Base-by-base conservation (phyloP, 1,284 basidiomycete species). In the Microbotryum scabiosae region DNA sequence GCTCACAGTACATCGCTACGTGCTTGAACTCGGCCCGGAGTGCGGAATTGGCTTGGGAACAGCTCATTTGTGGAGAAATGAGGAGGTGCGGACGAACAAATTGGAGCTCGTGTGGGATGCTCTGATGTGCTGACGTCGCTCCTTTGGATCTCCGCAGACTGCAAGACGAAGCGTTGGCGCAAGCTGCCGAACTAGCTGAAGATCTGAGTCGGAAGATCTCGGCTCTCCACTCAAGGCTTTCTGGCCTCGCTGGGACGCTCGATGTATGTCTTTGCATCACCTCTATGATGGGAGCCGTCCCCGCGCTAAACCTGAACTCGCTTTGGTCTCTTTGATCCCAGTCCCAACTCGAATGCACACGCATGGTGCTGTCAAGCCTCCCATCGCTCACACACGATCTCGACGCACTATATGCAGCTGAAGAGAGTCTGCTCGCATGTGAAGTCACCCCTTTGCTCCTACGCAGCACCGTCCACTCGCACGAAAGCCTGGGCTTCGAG, bases 401-500 rank as follows among this genome's bases (percentile, higher is more conserved):
- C 30, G 57, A 16, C 1, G 21, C 46, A 5, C 41, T 66, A 5
- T 12, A 20, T 1, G 16, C 2, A 4, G 57, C 82, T 1, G 89
- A 94, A 70, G 79, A 81, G 10, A 86, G 87, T 59, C 97, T 93
- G 73, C 77, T 78, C 5, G 84, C 85, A n/a, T 59, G 93, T 92
- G 21, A 97, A 93, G 69, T 41, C 36, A 16, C 36, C 16, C 60
- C 20, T 30, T 55, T 41, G 16, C 12, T n/a, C 26, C 21, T 3
- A 26, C 4, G 94, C 97, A 72, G 94, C 72, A 97, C 93, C 0
- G 84, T 94, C 18, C 88, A 93, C 71, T 92, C 88, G 1, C 83
- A 82, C 67, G 88, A 92, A 73, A 94, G 97, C 75, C 80, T 97
- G 25, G 84, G 85, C 62, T 96, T 92, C 69, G 94, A 97, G 76